Evolutionary conservation across 1,139 yeast genomes (phyloP).

Genomic region (Diutina siamensis): DNA sequence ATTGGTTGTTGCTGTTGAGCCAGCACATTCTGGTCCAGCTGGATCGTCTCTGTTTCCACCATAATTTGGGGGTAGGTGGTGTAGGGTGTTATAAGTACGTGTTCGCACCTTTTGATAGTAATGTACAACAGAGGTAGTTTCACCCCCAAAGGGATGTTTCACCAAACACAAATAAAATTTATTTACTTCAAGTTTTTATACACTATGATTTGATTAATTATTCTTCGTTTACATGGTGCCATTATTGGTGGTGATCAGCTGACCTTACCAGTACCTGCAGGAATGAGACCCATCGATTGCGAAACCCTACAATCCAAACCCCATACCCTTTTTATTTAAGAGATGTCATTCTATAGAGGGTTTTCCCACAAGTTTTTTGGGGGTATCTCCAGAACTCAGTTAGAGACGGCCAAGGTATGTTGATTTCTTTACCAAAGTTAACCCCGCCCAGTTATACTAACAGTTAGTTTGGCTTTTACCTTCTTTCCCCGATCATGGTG

Average conservation of each 20-base stretch:
- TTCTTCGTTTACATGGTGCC: too few relatives aligned
- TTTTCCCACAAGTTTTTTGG: constrained; percentile 18
- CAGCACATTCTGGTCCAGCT: neutral
- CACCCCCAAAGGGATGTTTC: too few relatives aligned
- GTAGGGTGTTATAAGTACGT: neutral
- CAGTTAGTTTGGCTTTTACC: constrained; percentile 65
- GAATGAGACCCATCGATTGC: neutral
- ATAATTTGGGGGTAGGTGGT: neutral
- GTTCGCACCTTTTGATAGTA: neutral
- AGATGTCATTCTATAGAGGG: constrained; percentile 12
- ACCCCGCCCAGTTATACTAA: constrained; percentile 13
- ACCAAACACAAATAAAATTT: too few relatives aligned
- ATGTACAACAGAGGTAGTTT: neutral
- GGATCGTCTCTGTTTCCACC: neutral
- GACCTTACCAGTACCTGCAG: neutral
- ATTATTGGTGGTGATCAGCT: too few relatives aligned
- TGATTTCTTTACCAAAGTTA: too few relatives aligned
- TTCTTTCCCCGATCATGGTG: constrained; percentile 73
- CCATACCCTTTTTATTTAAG: neutral
- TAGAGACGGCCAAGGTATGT: constrained; percentile 60
- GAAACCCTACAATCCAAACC: neutral
- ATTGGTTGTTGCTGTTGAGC: neutral
- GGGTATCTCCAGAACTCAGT: constrained; percentile 42
- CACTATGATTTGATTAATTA: too few relatives aligned
- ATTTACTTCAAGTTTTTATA: too few relatives aligned